These are phyloP conservation scores for Zygotorulaspora mrakii DNA, from an alignment of 1,139 yeast species.

Conservation along the genomic window DNA sequence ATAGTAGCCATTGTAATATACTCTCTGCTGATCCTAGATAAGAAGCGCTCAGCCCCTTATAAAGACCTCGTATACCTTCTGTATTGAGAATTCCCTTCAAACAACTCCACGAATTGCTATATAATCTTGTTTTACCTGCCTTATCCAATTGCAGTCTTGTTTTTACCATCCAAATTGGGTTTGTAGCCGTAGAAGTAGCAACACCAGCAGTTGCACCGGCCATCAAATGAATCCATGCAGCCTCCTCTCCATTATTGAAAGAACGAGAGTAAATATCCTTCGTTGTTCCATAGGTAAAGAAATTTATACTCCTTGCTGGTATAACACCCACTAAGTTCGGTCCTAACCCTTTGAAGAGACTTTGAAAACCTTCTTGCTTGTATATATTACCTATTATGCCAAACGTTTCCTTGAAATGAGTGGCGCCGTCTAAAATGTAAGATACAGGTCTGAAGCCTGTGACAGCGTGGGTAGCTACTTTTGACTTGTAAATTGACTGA, in stretches of 20 bases:
- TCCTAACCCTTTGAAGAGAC: slow-evolving; percentile 90
- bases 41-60: slow-evolving; percentile 88
- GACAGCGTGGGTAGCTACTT: slow-evolving; percentile 13
- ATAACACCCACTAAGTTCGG: slow-evolving; percentile 98
- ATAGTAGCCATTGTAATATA: slow-evolving; percentile 93
- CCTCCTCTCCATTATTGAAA: slow-evolving; percentile 71
- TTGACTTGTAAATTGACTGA: slow-evolving; percentile 31
- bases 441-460: slow-evolving; percentile 22
- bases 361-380: slow-evolving; percentile 71
- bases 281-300: slow-evolving; percentile 91
- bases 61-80: slow-evolving; percentile 80
- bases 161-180: slow-evolving; percentile 98
- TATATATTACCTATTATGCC: slow-evolving; percentile 67
- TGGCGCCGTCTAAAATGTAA: slow-evolving; percentile 44
- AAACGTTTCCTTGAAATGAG: slow-evolving; percentile 82
- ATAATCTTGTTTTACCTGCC: slow-evolving; percentile 47
- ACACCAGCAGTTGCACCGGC: slow-evolving; percentile 94
- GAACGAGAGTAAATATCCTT: slow-evolving; percentile 65
- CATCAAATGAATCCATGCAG: slow-evolving; percentile 78
- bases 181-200: slow-evolving; percentile 95
- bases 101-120: slow-evolving; percentile 86
- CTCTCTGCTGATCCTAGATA: slow-evolving; percentile 92
- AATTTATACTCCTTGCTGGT: slow-evolving; percentile 95
- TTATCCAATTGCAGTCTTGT: slow-evolving; percentile 91
- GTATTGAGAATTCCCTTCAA: slow-evolving; percentile 59